phyloP scores from a whole-genome alignment of 352 stramenopile species.

The Globisporangium emineosum region DNA sequence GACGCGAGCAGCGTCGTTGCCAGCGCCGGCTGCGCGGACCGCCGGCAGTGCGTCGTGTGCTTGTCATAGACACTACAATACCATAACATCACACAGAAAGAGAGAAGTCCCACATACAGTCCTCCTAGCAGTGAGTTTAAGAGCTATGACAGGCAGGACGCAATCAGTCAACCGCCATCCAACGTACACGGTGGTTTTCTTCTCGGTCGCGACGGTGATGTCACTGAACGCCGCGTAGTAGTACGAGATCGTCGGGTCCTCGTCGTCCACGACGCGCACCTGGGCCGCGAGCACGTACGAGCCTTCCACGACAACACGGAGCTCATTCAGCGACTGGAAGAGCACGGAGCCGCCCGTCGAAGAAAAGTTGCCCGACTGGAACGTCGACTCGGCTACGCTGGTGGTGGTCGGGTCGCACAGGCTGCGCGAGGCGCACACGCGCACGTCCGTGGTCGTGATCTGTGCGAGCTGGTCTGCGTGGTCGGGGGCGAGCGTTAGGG shows the following conservation, averaged over 20 bases:
- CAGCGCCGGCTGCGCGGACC: slow-evolving; percentile 34
- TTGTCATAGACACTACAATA: slow-evolving; percentile 29
- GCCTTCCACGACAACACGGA: slow-evolving; percentile 33
- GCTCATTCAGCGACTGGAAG: slow-evolving; percentile 37
- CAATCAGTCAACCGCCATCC: neutral
- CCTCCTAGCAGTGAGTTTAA: neutral
- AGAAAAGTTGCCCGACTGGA: slow-evolving; percentile 47
- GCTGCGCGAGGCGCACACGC: slow-evolving; percentile 29
- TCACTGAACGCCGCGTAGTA: slow-evolving; percentile 49
- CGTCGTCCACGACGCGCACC: slow-evolving; percentile 33
- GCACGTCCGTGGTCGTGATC: slow-evolving; percentile 46
- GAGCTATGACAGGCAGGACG: neutral
- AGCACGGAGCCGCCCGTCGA: slow-evolving; percentile 21
- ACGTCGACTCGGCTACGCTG: slow-evolving; percentile 19
- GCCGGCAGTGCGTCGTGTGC: slow-evolving; percentile 45
- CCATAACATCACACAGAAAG: neutral
- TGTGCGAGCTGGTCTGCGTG: slow-evolving; percentile 28
- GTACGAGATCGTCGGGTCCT: slow-evolving; percentile 37
- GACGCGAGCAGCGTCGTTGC: slow-evolving; percentile 22
- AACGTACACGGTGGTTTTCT: slow-evolving; percentile 13
- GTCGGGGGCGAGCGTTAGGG: slow-evolving; percentile 29
- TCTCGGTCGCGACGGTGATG: slow-evolving; percentile 26
- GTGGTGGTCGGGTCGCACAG: slow-evolving; percentile 34
- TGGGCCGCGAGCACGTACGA: slow-evolving; percentile 46
- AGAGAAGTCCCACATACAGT: neutral